Evolutionary conservation across 1,139 yeast species (phyloP), one percentile per base, ranked within the genome.

Genomic region (Petasospora fabianii): DNA sequence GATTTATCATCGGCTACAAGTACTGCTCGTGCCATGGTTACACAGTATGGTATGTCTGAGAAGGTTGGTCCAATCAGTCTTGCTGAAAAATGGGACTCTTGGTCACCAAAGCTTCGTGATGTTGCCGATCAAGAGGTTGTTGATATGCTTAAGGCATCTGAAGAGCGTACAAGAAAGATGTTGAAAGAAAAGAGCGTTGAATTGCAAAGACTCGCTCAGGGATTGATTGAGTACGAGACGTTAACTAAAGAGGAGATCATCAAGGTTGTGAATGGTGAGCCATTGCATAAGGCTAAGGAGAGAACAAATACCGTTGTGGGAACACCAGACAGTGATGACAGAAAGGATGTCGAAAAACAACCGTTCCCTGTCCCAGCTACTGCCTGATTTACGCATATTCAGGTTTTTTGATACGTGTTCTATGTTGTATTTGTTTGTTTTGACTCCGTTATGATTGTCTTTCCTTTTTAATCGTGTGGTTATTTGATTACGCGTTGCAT

Each of bases 21-120:
- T 44, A 92, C 88, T 39, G 98, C 98, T 2, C 75, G 96, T 55
- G 95, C 96, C 16, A 92, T 92, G 97, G 96, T 92, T 31, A 87
- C 96, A 2, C 81, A 88, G 34, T 92, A 85, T 59, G 99, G 99
- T 55, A 92, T 94, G 98, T 82, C 95, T 51, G 92, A 86, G 40
- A 77, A 74, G 43, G 86, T 92, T 47, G 98, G 98, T 1, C 98
- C 98, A 6, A 87, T 92, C 27, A 80, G 80, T 56, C 71, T 92
- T 35, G 75, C 90, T 41, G 92, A 87, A 55, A 81, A 84, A 58
- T 90, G 97, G 97, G 88, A 81, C 51, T 77, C 84, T 41, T 92
- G 97, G 98, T 86, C 97, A 2, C 85, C 90, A 11, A 77, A 80
- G 49, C 75, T 95, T 36, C 75, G 95, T 48, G 94, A 87, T 58